Conservation (phyloP, 306 rosid species). For the Glycyrrhiza uralensis region DNA sequence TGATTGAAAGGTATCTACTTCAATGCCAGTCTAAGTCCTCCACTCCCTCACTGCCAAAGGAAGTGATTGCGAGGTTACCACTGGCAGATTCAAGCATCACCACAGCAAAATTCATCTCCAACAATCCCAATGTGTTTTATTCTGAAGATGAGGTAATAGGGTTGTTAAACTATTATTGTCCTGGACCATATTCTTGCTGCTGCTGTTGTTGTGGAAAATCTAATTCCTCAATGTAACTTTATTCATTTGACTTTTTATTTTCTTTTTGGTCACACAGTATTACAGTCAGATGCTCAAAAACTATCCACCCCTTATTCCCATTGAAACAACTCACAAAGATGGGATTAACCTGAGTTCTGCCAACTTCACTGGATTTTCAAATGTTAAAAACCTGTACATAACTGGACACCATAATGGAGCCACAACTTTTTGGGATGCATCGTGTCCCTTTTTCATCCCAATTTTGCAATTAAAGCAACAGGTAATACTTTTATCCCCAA, state of each 20-base stretch:
- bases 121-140: slow-evolving; percentile 35
- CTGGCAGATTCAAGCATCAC: slow-evolving; percentile 67
- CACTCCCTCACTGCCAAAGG: slow-evolving; percentile 62
- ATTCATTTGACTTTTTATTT: slow-evolving; percentile 14
- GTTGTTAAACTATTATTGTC: background rate
- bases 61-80: slow-evolving; percentile 71
- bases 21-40: slow-evolving; percentile 72
- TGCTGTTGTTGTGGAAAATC: background rate
- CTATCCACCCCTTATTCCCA: slow-evolving; percentile 58
- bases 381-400: slow-evolving; percentile 62
- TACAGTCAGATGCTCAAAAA: slow-evolving; percentile 48
- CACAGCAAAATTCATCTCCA: slow-evolving; percentile 55
- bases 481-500: slow-evolving; percentile 39
- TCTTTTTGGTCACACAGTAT: slow-evolving; percentile 47
- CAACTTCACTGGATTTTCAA: slow-evolving; percentile 70
- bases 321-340: slow-evolving; percentile 56
- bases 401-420: slow-evolving; percentile 84
- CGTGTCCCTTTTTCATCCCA: slow-evolving; percentile 66
- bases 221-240: background rate
- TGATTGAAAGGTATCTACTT: slow-evolving; percentile 66
- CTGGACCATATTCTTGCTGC: background rate
- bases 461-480: slow-evolving; percentile 70
- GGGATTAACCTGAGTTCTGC: slow-evolving; percentile 41
- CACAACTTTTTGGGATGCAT: slow-evolving; percentile 78
- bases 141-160: slow-evolving; percentile 61